Evolutionary conservation across 1,139 yeast genomes (phyloP).

Genomic region (Zhuliangozyma blackwelliae): DNA sequence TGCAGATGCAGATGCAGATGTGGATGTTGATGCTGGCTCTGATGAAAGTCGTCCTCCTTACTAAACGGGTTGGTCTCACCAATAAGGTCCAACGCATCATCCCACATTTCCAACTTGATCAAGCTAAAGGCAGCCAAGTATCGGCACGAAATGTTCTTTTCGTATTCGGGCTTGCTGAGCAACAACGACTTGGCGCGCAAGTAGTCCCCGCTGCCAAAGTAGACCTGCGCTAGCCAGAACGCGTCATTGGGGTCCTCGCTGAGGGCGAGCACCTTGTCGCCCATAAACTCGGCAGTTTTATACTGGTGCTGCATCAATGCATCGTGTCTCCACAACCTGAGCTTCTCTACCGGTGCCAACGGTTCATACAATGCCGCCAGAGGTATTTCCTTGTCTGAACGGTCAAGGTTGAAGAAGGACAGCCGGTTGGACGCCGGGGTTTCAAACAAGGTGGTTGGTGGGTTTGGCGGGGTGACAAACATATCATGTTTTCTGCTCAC

Average conservation of each 20-base stretch:
- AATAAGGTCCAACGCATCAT: conserved; percentile 81
- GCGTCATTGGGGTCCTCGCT: conserved; percentile 90
- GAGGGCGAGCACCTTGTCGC: conserved; percentile 78
- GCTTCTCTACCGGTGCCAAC: conserved; percentile 76
- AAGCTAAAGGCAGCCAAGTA: conserved; percentile 78
- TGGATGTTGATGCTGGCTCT: too few species aligned
- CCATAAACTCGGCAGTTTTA: conserved; percentile 84
- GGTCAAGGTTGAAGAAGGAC: conserved; percentile 35
- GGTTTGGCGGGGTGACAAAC: conserved; percentile 56
- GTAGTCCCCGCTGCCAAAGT: conserved; percentile 69
- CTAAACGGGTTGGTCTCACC: conserved; percentile 80
- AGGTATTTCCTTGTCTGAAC: conserved; percentile 11
- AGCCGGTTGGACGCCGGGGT: conserved; percentile 41
- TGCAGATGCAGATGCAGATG: too few species aligned
- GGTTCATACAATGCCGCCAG: conserved; percentile 27
- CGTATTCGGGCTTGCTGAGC: conserved; percentile 37
- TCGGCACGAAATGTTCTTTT: conserved; percentile 63
- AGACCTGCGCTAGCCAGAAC: conserved; percentile 93
- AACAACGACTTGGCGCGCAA: conserved; percentile 71
- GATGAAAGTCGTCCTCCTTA: conserved; percentile 19
- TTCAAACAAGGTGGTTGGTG: conserved; percentile 32
- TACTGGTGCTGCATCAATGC: conserved; percentile 92
- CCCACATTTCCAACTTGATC: conserved; percentile 72
- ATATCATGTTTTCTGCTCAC: conserved; percentile 44
- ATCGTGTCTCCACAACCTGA: conserved; percentile 90